phyloP scores from a whole-genome alignment of 2,329 filamentous ascomycete genomes.

The Hypoxylon sp. region DNA sequence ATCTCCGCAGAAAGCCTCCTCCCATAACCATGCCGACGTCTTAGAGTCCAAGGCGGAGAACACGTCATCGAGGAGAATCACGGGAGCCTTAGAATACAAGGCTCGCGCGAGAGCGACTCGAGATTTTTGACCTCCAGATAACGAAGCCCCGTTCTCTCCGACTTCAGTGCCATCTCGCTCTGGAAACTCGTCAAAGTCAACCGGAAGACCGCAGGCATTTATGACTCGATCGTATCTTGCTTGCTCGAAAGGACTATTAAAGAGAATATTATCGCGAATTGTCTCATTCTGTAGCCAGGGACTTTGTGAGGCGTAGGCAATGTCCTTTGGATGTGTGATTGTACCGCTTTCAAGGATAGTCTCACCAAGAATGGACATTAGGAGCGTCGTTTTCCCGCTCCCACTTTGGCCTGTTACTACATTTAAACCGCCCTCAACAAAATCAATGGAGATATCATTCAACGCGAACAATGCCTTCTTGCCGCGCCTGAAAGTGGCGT shows the following conservation, averaged over 20 bases:
- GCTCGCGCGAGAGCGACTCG: conserved; percentile 70
- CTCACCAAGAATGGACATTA: conserved; percentile 69
- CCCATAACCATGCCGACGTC: conserved; percentile 69
- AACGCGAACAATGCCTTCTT: conserved; percentile 66
- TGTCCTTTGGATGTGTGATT: conserved; percentile 65
- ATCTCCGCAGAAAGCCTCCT: conserved; percentile 70
- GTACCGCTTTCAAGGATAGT: conserved; percentile 64
- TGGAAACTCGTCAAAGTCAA: conserved; percentile 66
- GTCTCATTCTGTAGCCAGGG: conserved; percentile 72
- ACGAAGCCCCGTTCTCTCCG: conserved; percentile 68
- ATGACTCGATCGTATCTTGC: conserved; percentile 69
- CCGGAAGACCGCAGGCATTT: conserved; percentile 67
- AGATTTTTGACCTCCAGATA: conserved; percentile 71
- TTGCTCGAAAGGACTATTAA: conserved; percentile 66
- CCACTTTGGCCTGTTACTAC: conserved; percentile 69
- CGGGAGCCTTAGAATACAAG: conserved; percentile 69
- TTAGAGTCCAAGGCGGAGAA: conserved; percentile 73
- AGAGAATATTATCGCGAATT: conserved; percentile 69
- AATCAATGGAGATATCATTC: conserved; percentile 64
- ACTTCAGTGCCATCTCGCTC: conserved; percentile 67
- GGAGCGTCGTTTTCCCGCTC: conserved; percentile 70
- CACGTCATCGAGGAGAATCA: conserved; percentile 71
- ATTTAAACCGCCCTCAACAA: conserved; percentile 68
- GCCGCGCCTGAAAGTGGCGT: conserved; percentile 65
- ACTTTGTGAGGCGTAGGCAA: conserved; percentile 71